Evolutionary conservation across 176 grass and related monocot genomes (phyloP), one percentile per base, ranked within the genome.

Genomic region (Avena atlantica): DNA sequence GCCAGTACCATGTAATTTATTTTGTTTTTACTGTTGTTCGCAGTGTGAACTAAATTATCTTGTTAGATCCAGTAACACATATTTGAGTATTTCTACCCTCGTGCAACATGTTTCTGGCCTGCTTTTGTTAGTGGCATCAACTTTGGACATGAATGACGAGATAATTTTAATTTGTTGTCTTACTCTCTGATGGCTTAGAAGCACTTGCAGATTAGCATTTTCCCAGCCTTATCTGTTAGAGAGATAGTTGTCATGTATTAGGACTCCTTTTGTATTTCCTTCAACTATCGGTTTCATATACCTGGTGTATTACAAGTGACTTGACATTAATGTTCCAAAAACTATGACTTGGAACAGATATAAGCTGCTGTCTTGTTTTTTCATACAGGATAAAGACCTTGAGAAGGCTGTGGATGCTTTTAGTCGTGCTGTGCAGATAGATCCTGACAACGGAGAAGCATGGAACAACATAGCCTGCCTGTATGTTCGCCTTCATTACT

Each of bases 391-490:
- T 56, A 91, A 93, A 85, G 96, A 98, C 90, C 77, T 87, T 84
- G 92, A 94, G 59, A 98, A 94, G 92, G 96, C 96, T 73, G 86
- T 98, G 47, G 96, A 98, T 82, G 93, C 93, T 53, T 98, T 96
- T 91, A 94, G 90, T 81, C 91, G 90, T 77, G 84, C 93, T 76
- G 93, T 98, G 51, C 96, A 98, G 89, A 91, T 98, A 83, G 96
- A 98, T 90, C 96, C 96, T 88, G 96, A 98, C 83, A 98, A 96
- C 74, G 96, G 96, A 86, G 96, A 98, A 91, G 96, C 92, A 88
- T 96, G 96, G 93, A 98, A 98, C 86, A 98, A 98, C 75, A 91
- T 98, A 72, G 93, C 92, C 74, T 98, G 96, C 81, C 84, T 98
- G 93, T 95, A 95, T 82, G 91, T 60, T 79, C 9, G 21, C 36